These are phyloP conservation scores for Anisodus tanguticus DNA, from an alignment of 257 asterid genomes.

Conservation along the genomic window DNA sequence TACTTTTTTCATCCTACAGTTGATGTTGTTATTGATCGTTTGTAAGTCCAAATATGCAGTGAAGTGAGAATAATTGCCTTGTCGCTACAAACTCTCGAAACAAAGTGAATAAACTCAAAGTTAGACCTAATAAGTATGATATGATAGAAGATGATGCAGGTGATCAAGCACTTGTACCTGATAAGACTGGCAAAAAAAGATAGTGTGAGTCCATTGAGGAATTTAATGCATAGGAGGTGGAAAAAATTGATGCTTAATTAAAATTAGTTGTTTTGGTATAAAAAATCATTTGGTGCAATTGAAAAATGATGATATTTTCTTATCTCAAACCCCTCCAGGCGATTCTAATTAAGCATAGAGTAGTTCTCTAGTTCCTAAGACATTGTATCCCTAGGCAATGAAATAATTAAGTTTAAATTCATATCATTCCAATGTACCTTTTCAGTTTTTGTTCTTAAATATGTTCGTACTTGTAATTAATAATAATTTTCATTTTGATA, in stretches of 20 bases:
- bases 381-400: too few relatives aligned
- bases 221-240: neutral
- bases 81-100: too few relatives aligned
- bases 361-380: neutral
- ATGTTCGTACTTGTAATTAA: too few relatives aligned
- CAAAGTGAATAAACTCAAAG: too few relatives aligned
- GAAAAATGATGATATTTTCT: neutral
- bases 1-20: conserved; percentile 44
- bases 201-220: neutral
- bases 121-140: too few relatives aligned
- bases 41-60: neutral
- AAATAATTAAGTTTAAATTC: too few relatives aligned
- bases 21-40: conserved; percentile 27
- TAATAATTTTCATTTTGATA: too few relatives aligned
- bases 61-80: too few relatives aligned
- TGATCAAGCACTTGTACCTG: neutral
- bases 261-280: neutral
- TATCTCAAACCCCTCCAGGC: neutral
- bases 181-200: neutral
- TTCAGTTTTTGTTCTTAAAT: too few relatives aligned
- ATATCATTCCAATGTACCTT: too few relatives aligned
- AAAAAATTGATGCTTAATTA: neutral
- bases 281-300: neutral
- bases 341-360: too few relatives aligned
- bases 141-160: too few relatives aligned